Conservation (phyloP, 1,139 yeast genomes). For the Diutina siamensis region DNA sequence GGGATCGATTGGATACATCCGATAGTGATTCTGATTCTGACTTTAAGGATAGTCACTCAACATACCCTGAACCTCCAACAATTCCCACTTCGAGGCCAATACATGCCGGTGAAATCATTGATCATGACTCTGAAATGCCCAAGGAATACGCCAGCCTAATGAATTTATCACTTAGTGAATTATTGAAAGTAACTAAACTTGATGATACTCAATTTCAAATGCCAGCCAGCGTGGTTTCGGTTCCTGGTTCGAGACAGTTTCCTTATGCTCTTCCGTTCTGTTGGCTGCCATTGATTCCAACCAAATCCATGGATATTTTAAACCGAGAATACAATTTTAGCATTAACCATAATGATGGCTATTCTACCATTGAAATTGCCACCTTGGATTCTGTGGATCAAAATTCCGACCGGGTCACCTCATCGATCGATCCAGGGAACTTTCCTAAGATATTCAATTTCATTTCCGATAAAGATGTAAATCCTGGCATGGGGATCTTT, state of each 20-base stretch:
- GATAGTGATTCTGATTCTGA: conserved; percentile 2
- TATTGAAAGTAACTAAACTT: conserved; percentile 15
- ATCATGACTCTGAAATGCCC: conserved; percentile 10
- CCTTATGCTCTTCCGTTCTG: conserved; percentile 22
- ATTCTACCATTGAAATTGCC: neutral
- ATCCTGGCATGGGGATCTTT: conserved; percentile 10
- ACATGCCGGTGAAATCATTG: conserved; percentile 6
- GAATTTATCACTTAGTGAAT: conserved; percentile 17
- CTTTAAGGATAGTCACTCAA: neutral
- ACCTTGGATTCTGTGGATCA: conserved; percentile 16
- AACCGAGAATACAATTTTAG: conserved; percentile 11
- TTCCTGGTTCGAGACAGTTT: neutral
- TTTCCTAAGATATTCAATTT: conserved; percentile 10
- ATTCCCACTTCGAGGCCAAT: neutral
- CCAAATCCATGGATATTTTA: conserved; percentile 15
- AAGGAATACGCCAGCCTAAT: conserved; percentile 15
- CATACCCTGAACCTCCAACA: neutral
- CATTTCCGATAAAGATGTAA: conserved; percentile 10
- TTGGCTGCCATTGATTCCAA: conserved; percentile 29
- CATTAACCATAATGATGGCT: neutral
- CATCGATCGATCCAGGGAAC: neutral
- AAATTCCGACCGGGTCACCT: neutral
- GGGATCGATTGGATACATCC: conserved; percentile 14
- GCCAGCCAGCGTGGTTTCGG: conserved; percentile 13
- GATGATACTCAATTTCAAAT: conserved; percentile 8